These are phyloP conservation scores for Zanthoxylum bungeanum DNA, from an alignment of 345 rosid genomes.

Conservation along the genomic window DNA sequence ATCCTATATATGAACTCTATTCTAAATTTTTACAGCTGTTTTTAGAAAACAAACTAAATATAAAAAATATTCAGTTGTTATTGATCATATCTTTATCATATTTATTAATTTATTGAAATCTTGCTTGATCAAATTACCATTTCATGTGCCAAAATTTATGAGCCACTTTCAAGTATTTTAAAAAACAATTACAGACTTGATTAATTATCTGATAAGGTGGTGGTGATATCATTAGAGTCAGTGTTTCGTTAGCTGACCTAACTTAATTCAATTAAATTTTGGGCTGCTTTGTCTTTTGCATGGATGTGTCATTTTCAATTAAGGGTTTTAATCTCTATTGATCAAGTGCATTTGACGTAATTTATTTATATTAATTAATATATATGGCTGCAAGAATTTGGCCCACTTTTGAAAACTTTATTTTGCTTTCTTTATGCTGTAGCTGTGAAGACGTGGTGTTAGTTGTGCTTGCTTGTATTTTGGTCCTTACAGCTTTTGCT, in stretches of 20 bases:
- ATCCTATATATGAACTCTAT: no score
- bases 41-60: neutral
- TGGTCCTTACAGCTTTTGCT: neutral
- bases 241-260: constrained; percentile 3
- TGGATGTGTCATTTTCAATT: constrained; percentile 6
- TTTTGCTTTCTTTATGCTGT: neutral
- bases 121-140: neutral
- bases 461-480: constrained; percentile 6
- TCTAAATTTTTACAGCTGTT: neutral
- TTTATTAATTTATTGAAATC: neutral
- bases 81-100: neutral
- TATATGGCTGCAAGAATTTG: neutral
- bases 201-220: neutral
- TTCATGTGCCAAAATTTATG: neutral
- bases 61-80: neutral
- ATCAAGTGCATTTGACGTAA: neutral
- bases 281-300: constrained; percentile 11
- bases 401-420: neutral
- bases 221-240: neutral
- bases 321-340: neutral
- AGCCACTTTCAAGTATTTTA: neutral
- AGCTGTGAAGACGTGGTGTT: constrained; percentile 5
- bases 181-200: neutral
- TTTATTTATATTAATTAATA: no score
- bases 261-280: neutral